These are phyloP conservation scores for Hylodesmum podocarpum DNA, from an alignment of 306 rosid genomes.

Conservation along the genomic window DNA sequence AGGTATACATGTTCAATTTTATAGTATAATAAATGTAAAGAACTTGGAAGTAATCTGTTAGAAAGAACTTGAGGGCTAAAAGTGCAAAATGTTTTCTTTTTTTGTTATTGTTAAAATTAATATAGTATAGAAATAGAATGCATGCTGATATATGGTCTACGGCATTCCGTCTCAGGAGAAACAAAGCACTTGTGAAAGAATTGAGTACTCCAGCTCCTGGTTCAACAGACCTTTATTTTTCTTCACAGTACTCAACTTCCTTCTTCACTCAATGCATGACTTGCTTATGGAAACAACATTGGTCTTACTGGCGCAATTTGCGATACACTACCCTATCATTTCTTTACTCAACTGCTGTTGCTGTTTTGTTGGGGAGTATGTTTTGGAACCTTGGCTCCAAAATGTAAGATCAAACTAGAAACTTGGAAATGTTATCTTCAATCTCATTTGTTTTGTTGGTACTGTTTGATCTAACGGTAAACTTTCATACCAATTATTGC, in stretches of 20 bases:
- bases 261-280: slow-evolving; percentile 45
- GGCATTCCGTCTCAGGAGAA: slow-evolving; percentile 60
- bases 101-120: too few relatives aligned
- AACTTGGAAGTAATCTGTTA: background rate
- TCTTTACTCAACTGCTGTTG: slow-evolving; percentile 32
- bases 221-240: slow-evolving; percentile 39
- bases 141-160: too few relatives aligned
- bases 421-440: background rate
- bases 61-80: too few relatives aligned
- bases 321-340: slow-evolving; percentile 42
- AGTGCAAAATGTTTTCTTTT: too few relatives aligned
- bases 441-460: background rate
- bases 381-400: slow-evolving; percentile 55
- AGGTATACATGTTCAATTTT: slow-evolving; percentile 34
- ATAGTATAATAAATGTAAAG: background rate
- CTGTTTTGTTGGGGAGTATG: slow-evolving; percentile 48
- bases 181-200: slow-evolving; percentile 45
- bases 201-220: slow-evolving; percentile 40
- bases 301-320: slow-evolving; percentile 61
- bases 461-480: too few relatives aligned
- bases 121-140: too few relatives aligned
- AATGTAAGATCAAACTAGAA: slow-evolving; percentile 35
- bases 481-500: too few relatives aligned
- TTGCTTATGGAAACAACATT: slow-evolving; percentile 58
- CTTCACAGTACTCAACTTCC: slow-evolving; percentile 42